Percentiles rank a stretch among this genome's conserved stretches.
Evolutionary conservation across 441 rosid genomes (phyloP).

Genomic region (Populus hybrid): DNA sequence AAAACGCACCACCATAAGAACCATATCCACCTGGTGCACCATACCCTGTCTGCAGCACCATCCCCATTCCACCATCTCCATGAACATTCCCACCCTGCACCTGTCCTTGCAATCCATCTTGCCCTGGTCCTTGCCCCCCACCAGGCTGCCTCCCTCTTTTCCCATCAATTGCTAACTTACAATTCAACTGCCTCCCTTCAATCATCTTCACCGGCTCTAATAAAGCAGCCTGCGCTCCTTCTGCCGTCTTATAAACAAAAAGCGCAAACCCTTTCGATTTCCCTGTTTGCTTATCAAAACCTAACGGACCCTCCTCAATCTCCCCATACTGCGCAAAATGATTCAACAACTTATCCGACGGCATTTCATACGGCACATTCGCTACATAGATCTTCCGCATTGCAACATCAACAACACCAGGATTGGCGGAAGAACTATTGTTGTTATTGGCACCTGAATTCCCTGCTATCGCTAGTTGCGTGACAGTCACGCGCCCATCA

Average conservation of each 20-base stretch:
- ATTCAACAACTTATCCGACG: conserved; percentile 55
- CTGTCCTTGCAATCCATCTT: background rate
- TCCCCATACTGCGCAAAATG: conserved; percentile 65
- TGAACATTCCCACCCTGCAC: conserved; percentile 31
- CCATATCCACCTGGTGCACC: conserved; percentile 45
- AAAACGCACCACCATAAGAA: conserved; percentile 30
- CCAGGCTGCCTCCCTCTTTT: conserved; percentile 50
- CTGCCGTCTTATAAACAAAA: conserved; percentile 73
- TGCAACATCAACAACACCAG: conserved; percentile 28
- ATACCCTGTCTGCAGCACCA: conserved; percentile 26
- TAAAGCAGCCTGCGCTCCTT: conserved; percentile 70
- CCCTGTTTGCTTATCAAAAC: conserved; percentile 80
- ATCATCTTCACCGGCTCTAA: conserved; percentile 62
- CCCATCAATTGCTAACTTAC: conserved; percentile 69
- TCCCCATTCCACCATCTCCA: conserved; percentile 48
- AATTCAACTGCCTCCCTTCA: conserved; percentile 64
- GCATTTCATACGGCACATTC: conserved; percentile 65
- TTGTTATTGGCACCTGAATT: conserved; percentile 34
- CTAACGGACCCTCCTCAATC: conserved; percentile 84
- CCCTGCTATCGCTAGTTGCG: conserved; percentile 72
- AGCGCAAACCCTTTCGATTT: conserved; percentile 71
- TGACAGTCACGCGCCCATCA: conserved; percentile 63
- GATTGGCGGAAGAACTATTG: conserved; percentile 25
- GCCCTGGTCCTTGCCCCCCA: conserved; percentile 2
- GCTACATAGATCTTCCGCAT: conserved; percentile 80